Conservation (phyloP, 148 eudicot species). For the Vaccinium myrtillus region DNA sequence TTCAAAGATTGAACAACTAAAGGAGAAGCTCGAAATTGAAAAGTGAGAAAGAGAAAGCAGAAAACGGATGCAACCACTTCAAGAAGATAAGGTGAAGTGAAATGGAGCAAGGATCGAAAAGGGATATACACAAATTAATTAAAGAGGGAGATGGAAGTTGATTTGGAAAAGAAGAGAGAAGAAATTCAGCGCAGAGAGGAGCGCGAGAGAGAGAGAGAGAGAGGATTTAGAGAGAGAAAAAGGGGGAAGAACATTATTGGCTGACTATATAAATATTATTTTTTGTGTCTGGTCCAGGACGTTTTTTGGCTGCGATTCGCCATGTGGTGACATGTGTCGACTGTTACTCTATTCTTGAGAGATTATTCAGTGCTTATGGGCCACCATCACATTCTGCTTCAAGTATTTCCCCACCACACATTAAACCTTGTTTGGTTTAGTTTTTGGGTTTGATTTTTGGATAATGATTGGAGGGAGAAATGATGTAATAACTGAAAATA, state of each 20-base stretch:
- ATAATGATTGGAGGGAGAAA: too few relatives aligned
- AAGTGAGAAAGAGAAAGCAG: not conserved
- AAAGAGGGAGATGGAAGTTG: not conserved
- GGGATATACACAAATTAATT: not conserved
- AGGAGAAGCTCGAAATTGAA: not conserved
- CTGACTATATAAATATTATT: not conserved
- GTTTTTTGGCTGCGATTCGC: constrained; percentile 4
- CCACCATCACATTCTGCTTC: too few relatives aligned
- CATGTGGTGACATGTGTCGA: constrained; percentile 43
- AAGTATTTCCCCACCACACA: too few relatives aligned
- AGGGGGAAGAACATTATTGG: constrained; percentile 12
- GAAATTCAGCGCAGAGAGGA: not conserved
- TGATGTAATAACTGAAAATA: too few relatives aligned
- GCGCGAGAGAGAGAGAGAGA: not conserved
- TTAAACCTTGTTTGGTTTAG: too few relatives aligned
- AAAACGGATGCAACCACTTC: not conserved
- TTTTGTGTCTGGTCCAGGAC: not conserved
- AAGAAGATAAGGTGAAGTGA: not conserved
- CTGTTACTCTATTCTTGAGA: not conserved
- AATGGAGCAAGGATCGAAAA: not conserved
- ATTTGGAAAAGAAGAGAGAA: constrained; percentile 6
- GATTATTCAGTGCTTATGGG: not conserved
- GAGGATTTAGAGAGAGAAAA: constrained; percentile 5
- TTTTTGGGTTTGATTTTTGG: too few relatives aligned
- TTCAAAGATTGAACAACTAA: not conserved